A percentile compares a stretch with the other conserved stretches of the same genome.
These are phyloP conservation scores for Lentinula detonsa DNA, from an alignment of 768 basidiomycete species.

Conservation along the genomic window DNA sequence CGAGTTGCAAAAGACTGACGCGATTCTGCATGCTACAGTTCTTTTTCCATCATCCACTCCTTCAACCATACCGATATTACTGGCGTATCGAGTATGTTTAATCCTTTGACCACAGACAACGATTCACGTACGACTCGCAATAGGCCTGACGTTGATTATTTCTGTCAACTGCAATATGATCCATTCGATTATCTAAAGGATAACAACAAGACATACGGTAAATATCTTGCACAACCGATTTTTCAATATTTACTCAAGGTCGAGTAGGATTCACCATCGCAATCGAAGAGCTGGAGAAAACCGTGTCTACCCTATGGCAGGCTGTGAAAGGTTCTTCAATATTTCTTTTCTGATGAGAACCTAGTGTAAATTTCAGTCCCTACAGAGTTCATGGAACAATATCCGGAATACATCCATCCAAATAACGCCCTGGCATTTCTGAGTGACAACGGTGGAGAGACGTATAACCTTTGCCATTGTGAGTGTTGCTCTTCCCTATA, in stretches of 20 bases:
- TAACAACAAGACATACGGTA: conserved; percentile 43
- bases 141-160: conserved; percentile 55
- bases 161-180: conserved; percentile 53
- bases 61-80: conserved; percentile 51
- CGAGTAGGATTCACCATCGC: conserved; percentile 49
- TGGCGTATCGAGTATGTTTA: conserved; percentile 49
- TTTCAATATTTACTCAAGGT: neutral
- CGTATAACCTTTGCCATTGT: conserved; percentile 51
- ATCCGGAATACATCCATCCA: conserved; percentile 40
- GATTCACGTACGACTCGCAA: neutral
- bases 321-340: conserved; percentile 32
- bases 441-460: conserved; percentile 40
- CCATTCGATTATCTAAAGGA: conserved; percentile 81
- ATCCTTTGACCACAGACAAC: neutral
- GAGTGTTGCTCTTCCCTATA: conserved; percentile 14
- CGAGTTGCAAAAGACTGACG: neutral
- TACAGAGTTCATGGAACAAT: conserved; percentile 44
- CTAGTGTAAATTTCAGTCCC: conserved; percentile 9
- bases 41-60: conserved; percentile 50
- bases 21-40: conserved; percentile 23
- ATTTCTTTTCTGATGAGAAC: neutral
- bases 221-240: conserved; percentile 2
- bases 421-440: conserved; percentile 55
- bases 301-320: conserved; percentile 58
- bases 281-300: conserved; percentile 51